Base-by-base conservation (phyloP, 2,329 filamentous ascomycete species). In the Hirsutella thompsonii region DNA sequence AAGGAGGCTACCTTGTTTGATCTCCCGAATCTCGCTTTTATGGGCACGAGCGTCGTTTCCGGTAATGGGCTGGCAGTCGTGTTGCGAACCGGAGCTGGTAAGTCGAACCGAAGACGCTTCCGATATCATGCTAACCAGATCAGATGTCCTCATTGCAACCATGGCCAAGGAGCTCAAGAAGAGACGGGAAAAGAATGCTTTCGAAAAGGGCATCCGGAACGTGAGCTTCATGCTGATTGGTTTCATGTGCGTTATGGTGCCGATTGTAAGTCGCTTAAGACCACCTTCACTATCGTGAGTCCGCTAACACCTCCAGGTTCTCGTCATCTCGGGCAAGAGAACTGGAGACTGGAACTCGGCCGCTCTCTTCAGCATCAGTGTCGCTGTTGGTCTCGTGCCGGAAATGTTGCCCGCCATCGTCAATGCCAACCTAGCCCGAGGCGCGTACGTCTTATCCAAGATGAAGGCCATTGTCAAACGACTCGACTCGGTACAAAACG, bases 401-500 rank as follows among this genome's bases (percentile, higher is more conserved):
- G 54, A 56, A 36, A 56, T 56, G 54, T 47, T 55, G 8, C 54
- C 54, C 3, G 53, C 54, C 4, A 55, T 55, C 30, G 52, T 55
- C 39, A 55, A 55, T 23, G 49, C 49, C 16, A 55, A 56, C 19
- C 46, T 56, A 10, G 54, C 54, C 8, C 51, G 51, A 11, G 51
- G 52, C 8, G 52, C 52, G 18, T 49, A 49, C 13, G 38, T 52
- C 2, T 32, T 56, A 2, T 55, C 53, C 36, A 53, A 52, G 44
- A 59, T 61, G 50, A 57, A 59, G 49, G 54, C 57, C 29, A 52
- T 66, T 39, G 56, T 58, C 37, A 53, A 53, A 44, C 49, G 64
- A 42, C 55, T 55, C 26, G 51, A 56, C 43, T 52, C 51, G 9
- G 51, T 56, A 9, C 53, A 56, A 40, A 54, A 55, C 29, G 40